phyloP scores from a whole-genome alignment of 1,284 basidiomycete genomes.

The Moniliophthora roreri region DNA sequence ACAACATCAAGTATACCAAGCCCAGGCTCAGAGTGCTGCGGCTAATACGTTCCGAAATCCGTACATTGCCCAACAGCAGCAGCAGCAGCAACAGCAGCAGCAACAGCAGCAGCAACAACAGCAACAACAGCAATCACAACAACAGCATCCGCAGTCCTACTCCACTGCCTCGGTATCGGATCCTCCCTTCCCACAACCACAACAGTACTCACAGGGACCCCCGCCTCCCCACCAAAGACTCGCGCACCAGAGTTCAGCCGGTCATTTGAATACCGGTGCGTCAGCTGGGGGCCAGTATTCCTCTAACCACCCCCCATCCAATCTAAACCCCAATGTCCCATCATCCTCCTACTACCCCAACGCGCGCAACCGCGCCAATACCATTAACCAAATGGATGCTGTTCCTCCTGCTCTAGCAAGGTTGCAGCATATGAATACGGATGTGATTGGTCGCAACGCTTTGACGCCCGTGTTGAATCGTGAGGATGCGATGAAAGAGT shows the following conservation, averaged over 20 bases:
- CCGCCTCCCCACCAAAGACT: constrained; percentile 35
- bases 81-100: constrained; percentile 39
- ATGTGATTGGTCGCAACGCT: constrained; percentile 81
- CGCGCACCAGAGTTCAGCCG: constrained; percentile 49
- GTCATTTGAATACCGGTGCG: constrained; percentile 42
- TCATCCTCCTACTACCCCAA: constrained; percentile 71
- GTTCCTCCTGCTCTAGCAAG: constrained; percentile 91
- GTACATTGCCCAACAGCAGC: constrained; percentile 49
- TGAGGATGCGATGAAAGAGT: constrained; percentile 88
- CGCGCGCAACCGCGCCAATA: constrained; percentile 78
- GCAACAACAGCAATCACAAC: constrained; percentile 24
- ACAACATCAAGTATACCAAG: constrained; percentile 92
- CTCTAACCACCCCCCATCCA: constrained; percentile 22
- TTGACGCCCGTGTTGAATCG: constrained; percentile 87
- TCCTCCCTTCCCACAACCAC: constrained; percentile 34
- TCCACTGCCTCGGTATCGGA: constrained; percentile 24
- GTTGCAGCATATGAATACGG: constrained; percentile 85
- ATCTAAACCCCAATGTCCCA: constrained; percentile 51
- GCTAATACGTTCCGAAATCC: constrained; percentile 73
- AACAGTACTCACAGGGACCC: constrained; percentile 36
- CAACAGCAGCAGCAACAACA: constrained; percentile 31
- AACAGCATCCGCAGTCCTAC: constrained; percentile 5
- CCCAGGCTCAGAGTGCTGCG: constrained; percentile 73
- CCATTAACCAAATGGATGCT: constrained; percentile 86
- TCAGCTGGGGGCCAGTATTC: constrained; percentile 37